phyloP scores from a whole-genome alignment of 768 basidiomycete species.

The Boletus vermiculosoides region DNA sequence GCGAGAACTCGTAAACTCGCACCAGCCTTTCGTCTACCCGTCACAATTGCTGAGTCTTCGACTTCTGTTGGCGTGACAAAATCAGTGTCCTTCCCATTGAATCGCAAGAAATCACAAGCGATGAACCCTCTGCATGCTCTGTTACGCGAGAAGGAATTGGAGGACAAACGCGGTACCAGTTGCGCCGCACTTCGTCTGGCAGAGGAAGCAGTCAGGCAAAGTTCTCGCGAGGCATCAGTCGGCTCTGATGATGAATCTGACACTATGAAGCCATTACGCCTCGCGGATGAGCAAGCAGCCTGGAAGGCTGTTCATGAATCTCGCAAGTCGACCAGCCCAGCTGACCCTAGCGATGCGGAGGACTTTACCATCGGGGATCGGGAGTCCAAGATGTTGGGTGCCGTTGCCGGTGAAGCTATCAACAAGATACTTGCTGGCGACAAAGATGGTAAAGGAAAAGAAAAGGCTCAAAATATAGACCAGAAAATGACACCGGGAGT shows the following conservation, averaged over 20 bases:
- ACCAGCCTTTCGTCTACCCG: slow-evolving; percentile 10
- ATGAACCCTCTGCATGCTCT: slow-evolving; percentile 57
- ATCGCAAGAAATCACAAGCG: slow-evolving; percentile 22
- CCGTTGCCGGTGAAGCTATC: slow-evolving; percentile 41
- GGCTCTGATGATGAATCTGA: slow-evolving; percentile 24
- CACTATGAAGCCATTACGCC: slow-evolving; percentile 8
- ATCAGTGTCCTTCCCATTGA: not conserved
- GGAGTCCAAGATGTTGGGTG: slow-evolving; percentile 29
- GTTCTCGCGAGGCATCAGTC: slow-evolving; percentile 24
- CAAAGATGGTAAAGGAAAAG: slow-evolving; percentile 30
- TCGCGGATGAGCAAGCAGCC: slow-evolving; percentile 41
- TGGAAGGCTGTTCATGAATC: slow-evolving; percentile 35
- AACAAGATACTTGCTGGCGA: slow-evolving; percentile 45
- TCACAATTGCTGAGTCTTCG: slow-evolving; percentile 8
- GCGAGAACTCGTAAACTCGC: slow-evolving; percentile 20
- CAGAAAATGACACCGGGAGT: slow-evolving; percentile 23
- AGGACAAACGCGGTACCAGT: slow-evolving; percentile 36
- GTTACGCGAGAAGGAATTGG: slow-evolving; percentile 48
- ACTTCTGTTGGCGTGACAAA: not conserved
- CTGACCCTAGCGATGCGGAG: slow-evolving; percentile 15
- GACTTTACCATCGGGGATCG: slow-evolving; percentile 39
- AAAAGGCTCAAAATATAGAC: slow-evolving; percentile 26
- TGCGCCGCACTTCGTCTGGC: slow-evolving; percentile 44
- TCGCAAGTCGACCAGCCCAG: slow-evolving; percentile 19
- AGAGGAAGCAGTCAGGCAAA: slow-evolving; percentile 39